Conservation (phyloP, 768 basidiomycete species). For the Lanmaoa rubissima region DNA sequence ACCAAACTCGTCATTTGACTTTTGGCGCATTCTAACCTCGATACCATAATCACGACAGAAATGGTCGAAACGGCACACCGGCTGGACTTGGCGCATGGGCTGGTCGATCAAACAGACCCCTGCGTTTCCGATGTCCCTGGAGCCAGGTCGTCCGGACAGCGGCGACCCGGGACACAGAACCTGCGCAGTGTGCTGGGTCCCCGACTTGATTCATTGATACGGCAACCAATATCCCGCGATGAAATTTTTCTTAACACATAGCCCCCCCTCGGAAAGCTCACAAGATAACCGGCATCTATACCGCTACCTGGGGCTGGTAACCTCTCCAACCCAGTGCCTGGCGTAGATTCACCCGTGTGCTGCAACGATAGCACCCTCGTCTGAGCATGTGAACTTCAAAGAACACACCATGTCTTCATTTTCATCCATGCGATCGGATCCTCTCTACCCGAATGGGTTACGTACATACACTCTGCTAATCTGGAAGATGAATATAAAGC, state of each 20-base stretch:
- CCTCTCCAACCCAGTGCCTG: constrained; percentile 7
- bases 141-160: background rate
- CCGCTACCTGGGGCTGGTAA: constrained; percentile 10
- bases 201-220: background rate
- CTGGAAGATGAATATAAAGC: constrained; percentile 18
- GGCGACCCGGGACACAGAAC: background rate
- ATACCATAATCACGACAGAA: background rate
- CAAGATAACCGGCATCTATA: constrained; percentile 17
- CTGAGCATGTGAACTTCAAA: constrained; percentile 7
- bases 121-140: background rate
- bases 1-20: background rate
- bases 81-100: background rate
- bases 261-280: background rate
- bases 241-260: background rate
- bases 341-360: background rate
- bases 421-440: constrained; percentile 1
- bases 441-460: background rate
- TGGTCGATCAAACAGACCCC: background rate
- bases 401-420: background rate
- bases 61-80: background rate
- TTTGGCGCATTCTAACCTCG: background rate
- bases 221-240: background rate
- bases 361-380: constrained; percentile 3
- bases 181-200: background rate
- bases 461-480: background rate